Percentiles rank a stretch among this genome's conserved stretches.
phyloP scores from a whole-genome alignment of 352 stramenopile species.

The Globisporangium paroecandrum region DNA sequence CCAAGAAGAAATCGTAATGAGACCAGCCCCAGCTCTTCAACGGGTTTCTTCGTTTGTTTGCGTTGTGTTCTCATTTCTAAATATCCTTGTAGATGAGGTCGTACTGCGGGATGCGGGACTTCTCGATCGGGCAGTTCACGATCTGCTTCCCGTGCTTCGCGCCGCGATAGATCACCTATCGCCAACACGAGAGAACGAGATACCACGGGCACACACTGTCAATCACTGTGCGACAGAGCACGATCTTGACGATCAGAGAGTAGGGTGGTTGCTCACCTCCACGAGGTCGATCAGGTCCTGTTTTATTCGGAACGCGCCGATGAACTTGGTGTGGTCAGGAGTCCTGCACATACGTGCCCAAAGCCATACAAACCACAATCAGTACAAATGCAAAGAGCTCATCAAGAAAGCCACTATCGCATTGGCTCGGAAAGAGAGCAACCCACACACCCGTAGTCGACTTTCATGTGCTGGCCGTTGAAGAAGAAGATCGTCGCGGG shows the following conservation, averaged over 20 bases:
- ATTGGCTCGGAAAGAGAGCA: not conserved
- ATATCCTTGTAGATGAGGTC: constrained; percentile 84
- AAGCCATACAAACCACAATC: not conserved
- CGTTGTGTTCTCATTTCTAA: constrained; percentile 19
- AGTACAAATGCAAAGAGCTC: not conserved
- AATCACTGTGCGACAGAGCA: not conserved
- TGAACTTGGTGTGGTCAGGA: constrained; percentile 86
- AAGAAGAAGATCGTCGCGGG: constrained; percentile 86
- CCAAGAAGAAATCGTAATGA: not conserved
- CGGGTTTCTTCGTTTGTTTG: not conserved
- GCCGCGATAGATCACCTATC: constrained; percentile 79
- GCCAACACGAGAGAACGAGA: constrained; percentile 55
- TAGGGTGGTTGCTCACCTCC: constrained; percentile 35
- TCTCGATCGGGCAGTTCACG: constrained; percentile 76
- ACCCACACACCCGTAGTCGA: constrained; percentile 72
- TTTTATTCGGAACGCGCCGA: constrained; percentile 69
- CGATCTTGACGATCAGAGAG: not conserved
- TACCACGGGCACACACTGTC: too few species aligned
- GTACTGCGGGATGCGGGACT: constrained; percentile 75
- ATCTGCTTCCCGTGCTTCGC: constrained; percentile 78
- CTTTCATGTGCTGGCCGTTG: constrained; percentile 88
- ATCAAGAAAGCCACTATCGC: not conserved
- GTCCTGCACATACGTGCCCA: constrained; percentile 31
- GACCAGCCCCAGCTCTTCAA: not conserved
- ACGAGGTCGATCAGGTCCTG: constrained; percentile 87